These are phyloP conservation scores for Cladorrhinum samala DNA, from an alignment of 495 filamentous ascomycete species.

Conservation along the genomic window DNA sequence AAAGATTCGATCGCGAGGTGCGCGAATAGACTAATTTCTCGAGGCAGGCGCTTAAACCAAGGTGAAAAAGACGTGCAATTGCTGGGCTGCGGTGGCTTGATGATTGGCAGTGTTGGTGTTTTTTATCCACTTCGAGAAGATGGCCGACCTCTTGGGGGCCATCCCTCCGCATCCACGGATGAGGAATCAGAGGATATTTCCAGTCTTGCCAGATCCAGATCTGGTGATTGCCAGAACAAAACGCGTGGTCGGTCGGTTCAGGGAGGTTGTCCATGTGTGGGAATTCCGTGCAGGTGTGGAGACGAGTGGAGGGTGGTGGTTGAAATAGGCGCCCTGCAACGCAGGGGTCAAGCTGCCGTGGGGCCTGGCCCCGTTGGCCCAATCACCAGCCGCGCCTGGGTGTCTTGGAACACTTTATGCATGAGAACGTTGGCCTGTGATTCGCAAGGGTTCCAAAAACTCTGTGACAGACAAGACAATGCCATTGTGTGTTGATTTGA, in stretches of 20 bases:
- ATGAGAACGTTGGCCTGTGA: constrained; percentile 32
- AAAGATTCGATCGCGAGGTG: not conserved
- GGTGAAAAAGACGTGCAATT: no score
- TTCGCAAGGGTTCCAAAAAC: constrained; percentile 32
- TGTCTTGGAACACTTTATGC: constrained; percentile 39
- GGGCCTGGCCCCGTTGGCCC: constrained; percentile 25
- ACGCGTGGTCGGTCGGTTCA: no score
- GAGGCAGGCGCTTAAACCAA: not conserved
- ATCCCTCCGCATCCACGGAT: no score
- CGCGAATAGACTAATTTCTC: not conserved
- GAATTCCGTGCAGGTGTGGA: not conserved
- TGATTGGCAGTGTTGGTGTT: no score
- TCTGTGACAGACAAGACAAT: constrained; percentile 27
- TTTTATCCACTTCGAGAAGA: no score
- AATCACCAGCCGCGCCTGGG: constrained; percentile 28
- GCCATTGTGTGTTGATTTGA: constrained; percentile 28
- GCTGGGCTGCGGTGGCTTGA: no score
- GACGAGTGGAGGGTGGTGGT: constrained; percentile 11
- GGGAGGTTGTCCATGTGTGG: not conserved
- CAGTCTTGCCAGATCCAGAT: not conserved
- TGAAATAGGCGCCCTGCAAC: constrained; percentile 43
- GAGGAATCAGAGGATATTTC: no score
- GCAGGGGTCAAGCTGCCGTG: constrained; percentile 27
- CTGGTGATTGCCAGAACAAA: not conserved
- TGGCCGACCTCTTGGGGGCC: no score